Percentiles rank a stretch among this genome's conserved stretches.
Conservation (phyloP, 805 yeast genomes). For the Candida nitratophila region DNA sequence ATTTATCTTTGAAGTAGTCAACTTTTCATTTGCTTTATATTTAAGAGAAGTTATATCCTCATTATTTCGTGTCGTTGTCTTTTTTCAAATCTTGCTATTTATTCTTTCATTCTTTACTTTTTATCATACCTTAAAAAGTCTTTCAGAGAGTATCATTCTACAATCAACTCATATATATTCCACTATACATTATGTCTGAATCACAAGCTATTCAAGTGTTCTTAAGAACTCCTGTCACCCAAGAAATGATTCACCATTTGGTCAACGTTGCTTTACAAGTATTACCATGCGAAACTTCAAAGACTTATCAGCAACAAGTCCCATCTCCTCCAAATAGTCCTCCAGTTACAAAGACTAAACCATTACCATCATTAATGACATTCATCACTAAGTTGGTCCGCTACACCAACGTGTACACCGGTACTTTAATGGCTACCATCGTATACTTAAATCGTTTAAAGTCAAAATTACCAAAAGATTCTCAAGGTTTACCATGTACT, state of each 20-base stretch:
- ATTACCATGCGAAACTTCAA: constrained; percentile 47
- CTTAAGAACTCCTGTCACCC: constrained; percentile 60
- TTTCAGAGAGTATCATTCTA: no score
- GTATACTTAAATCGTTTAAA: constrained; percentile 60
- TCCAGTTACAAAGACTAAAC: constrained; percentile 28
- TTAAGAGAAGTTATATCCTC: neutral
- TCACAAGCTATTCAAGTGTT: constrained; percentile 52
- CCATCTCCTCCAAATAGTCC: constrained; percentile 26
- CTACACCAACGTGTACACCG: constrained; percentile 74
- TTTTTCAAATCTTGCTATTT: no score
- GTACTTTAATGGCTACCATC: constrained; percentile 66
- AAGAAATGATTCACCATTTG: constrained; percentile 65
- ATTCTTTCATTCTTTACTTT: no score
- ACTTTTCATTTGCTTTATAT: neutral
- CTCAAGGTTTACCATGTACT: constrained; percentile 74
- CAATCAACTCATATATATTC: neutral
- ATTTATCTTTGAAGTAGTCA: neutral
- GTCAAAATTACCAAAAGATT: constrained; percentile 56
- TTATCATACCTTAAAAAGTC: no score
- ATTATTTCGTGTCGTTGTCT: neutral
- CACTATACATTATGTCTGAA: constrained; percentile 32
- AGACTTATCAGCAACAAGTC: constrained; percentile 26
- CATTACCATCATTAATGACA: constrained; percentile 64
- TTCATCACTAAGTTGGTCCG: constrained; percentile 67
- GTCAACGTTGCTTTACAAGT: constrained; percentile 63